Evolutionary conservation across 2,329 filamentous ascomycete species (phyloP), one percentile per base, ranked within the genome.

Genomic region (Zymoseptoria ardabiliae): DNA sequence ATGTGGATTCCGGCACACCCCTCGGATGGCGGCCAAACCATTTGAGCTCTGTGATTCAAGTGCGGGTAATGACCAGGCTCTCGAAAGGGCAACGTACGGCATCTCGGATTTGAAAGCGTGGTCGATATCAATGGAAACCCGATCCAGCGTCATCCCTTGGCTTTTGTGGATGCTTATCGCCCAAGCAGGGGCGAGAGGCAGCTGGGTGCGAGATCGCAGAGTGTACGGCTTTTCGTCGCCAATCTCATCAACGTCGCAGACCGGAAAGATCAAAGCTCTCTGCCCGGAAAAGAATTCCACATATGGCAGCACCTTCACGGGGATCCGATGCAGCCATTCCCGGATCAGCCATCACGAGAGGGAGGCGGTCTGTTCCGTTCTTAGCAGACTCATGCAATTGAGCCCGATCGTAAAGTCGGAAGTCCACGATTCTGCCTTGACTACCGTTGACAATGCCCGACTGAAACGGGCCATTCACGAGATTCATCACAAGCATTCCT

Each of bases 121-220:
- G 0, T 69, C 67, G 6, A 87, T 67, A 65, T 86, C 72, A 1
- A 87, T 81, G 1, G 79, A 75, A 1, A 83, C 82, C 2, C 77
- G 76, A 21, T 85, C 79, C 2, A 88, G 72, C 1, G 83, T 86
- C 75, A 86, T 81, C 2, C 84, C 82, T 72, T 87, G 82, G 2
- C 78, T 78, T 68, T 85, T 86, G 68, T 88, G 85, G 2, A 85
- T 80, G 0, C 79, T 86, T 64, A 86, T 78, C 0, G 85, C 85
- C 81, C 84, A 87, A 0, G 79, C 85, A 0, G 83, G 75, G 1
- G 78, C 72, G 0, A 88, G 74, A 0, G 85, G 85, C 4, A 87
- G 77, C 66, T 87, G 85, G 0, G 83, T 84, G 20, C 85, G 76
- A 1, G 75, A 74, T 0, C 85, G 68, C 1, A 80, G 64, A 30